Evolutionary conservation across 1,284 basidiomycete genomes (phyloP).

Genomic region (Cutaneotrichosporon sp.): DNA sequence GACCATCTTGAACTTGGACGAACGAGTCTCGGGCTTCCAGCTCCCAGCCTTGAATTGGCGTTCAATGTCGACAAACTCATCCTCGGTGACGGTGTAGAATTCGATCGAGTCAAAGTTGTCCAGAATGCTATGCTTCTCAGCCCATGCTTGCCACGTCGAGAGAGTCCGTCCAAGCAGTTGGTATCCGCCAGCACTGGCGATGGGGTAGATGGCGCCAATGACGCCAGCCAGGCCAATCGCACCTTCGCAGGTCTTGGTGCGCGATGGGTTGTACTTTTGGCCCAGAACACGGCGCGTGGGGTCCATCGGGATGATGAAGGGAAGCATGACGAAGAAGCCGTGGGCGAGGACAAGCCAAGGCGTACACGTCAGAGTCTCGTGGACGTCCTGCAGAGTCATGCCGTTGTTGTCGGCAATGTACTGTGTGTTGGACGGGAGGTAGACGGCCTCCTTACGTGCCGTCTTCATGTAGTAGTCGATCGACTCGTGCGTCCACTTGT

Average conservation of each 20-base stretch:
- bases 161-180: conserved; percentile 59
- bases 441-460: conserved; percentile 56
- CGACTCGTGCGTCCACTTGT: conserved; percentile 62
- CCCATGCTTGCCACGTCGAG: conserved; percentile 39
- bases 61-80: conserved; percentile 55
- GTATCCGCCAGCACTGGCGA: conserved; percentile 66
- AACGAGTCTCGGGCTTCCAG: conserved; percentile 57
- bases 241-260: conserved; percentile 53
- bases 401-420: conserved; percentile 65
- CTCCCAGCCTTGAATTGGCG: conserved; percentile 63
- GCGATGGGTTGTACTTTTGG: conserved; percentile 54
- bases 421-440: conserved; percentile 66
- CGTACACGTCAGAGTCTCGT: conserved; percentile 23
- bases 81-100: conserved; percentile 36
- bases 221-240: conserved; percentile 58
- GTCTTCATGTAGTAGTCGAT: conserved; percentile 59
- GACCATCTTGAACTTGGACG: conserved; percentile 27
- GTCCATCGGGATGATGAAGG: conserved; percentile 35
- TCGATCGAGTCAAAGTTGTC: conserved; percentile 65
- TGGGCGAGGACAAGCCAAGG: conserved; percentile 30
- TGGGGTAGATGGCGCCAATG: conserved; percentile 64
- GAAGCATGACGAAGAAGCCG: conserved; percentile 32
- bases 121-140: conserved; percentile 62
- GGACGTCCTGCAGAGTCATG: conserved; percentile 19
- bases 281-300: conserved; percentile 36